These are phyloP conservation scores for Leccinum pachyderme DNA, from an alignment of 1,284 basidiomycete species.

Conservation along the genomic window DNA sequence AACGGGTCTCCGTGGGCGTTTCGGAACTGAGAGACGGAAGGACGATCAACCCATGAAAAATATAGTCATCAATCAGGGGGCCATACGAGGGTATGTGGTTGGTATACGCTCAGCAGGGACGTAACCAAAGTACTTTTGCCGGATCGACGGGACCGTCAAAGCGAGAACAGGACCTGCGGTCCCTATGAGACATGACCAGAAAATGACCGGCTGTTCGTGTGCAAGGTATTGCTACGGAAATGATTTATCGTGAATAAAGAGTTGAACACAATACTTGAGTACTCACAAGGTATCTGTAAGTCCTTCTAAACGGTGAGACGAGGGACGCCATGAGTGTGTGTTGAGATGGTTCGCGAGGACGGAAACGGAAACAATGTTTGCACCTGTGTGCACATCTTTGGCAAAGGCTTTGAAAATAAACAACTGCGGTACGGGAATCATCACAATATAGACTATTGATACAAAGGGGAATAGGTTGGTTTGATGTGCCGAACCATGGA, in stretches of 20 bases:
- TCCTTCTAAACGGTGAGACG: slow-evolving; percentile 29
- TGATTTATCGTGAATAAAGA: neutral
- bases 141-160: slow-evolving; percentile 76
- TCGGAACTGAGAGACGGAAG: slow-evolving; percentile 28
- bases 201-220: slow-evolving; percentile 91
- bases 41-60: neutral
- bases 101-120: slow-evolving; percentile 75
- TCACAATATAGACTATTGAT: neutral
- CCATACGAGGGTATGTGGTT: slow-evolving; percentile 84
- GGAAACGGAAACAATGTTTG: slow-evolving; percentile 24
- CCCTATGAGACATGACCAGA: slow-evolving; percentile 83
- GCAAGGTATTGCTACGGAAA: slow-evolving; percentile 64
- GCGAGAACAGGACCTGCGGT: slow-evolving; percentile 76
- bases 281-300: slow-evolving; percentile 34
- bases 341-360: slow-evolving; percentile 9
- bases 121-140: slow-evolving; percentile 71
- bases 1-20: slow-evolving; percentile 38
- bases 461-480: neutral
- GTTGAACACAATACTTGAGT: neutral
- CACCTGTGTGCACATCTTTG: slow-evolving; percentile 26
- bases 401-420: slow-evolving; percentile 29
- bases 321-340: slow-evolving; percentile 29
- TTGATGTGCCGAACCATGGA: neutral
- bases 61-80: neutral
- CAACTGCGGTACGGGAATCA: neutral